Evolutionary conservation across 2,329 filamentous ascomycete species (phyloP).

Genomic region (Colletotrichum simmondsii): DNA sequence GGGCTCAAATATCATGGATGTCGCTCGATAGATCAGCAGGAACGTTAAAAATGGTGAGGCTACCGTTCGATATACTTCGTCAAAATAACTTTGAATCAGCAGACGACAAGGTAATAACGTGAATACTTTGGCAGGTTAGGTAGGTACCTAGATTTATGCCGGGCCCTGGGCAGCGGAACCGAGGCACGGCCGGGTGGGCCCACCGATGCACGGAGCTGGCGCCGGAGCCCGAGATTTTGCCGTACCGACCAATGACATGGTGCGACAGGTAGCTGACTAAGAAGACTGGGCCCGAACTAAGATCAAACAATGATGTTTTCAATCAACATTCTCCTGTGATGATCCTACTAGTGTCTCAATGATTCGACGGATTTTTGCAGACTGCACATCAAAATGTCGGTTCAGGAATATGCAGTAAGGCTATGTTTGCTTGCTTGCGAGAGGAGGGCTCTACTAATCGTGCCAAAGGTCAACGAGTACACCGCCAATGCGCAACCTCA

Average conservation of each 20-base stretch:
- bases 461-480: conserved; percentile 5
- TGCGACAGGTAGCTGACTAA: not conserved
- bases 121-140: too few relatives aligned
- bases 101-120: too few relatives aligned
- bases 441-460: too few relatives aligned
- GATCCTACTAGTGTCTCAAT: not conserved
- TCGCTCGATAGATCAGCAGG: too few relatives aligned
- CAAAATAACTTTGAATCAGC: too few relatives aligned
- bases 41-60: too few relatives aligned
- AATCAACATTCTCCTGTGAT: not conserved
- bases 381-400: not conserved
- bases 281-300: not conserved
- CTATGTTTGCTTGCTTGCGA: too few relatives aligned
- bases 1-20: too few relatives aligned
- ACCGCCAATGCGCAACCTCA: conserved; percentile 2
- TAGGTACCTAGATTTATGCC: too few relatives aligned
- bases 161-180: too few relatives aligned
- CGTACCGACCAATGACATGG: not conserved
- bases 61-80: too few relatives aligned
- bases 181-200: not conserved
- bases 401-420: conserved; percentile 15
- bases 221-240: not conserved
- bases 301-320: not conserved
- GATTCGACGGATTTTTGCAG: not conserved
- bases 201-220: not conserved